Evolutionary conservation across 73 alveolate species (phyloP).

Genomic region (Blepharisma stoltei): DNA sequence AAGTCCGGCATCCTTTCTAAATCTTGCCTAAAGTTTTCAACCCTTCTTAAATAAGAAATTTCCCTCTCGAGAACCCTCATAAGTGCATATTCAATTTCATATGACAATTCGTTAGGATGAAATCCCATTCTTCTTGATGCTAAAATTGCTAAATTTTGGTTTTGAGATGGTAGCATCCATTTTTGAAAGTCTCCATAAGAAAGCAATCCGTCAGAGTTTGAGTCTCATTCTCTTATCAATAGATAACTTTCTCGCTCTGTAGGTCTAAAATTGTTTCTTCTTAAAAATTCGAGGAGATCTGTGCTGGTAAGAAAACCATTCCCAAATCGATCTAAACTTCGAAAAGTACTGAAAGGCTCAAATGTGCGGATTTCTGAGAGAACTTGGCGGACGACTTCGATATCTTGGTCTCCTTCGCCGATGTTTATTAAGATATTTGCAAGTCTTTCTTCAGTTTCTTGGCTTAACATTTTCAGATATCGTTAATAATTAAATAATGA

Average conservation of each 20-base stretch:
- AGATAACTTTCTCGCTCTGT: not conserved
- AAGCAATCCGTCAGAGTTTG: not conserved
- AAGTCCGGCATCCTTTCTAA: conserved; percentile 43
- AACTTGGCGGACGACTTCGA: conserved; percentile 37
- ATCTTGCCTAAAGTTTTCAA: conserved; percentile 39
- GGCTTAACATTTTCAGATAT: not conserved
- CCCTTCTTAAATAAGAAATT: conserved; percentile 33
- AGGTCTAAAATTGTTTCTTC: not conserved
- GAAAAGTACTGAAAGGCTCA: conserved; percentile 50
- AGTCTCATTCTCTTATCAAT: not conserved
- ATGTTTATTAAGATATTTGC: not conserved
- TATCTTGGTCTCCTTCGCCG: conserved; percentile 35
- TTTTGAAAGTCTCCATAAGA: not conserved
- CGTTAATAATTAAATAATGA: not conserved
- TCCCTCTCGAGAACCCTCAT: conserved; percentile 46
- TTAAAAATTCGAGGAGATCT: not conserved
- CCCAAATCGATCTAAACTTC: conserved; percentile 33
- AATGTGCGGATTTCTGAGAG: conserved; percentile 32
- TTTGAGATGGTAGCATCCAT: not conserved
- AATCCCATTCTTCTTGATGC: not conserved
- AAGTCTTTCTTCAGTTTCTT: conserved; percentile 5
- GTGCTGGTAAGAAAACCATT: not conserved
- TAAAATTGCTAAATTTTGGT: conserved; percentile 2
- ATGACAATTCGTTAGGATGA: conserved; percentile 20
- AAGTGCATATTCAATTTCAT: conserved; percentile 45